These are phyloP conservation scores for Cyclanthera cordifolia DNA, from an alignment of 306 rosid species.

Conservation along the genomic window DNA sequence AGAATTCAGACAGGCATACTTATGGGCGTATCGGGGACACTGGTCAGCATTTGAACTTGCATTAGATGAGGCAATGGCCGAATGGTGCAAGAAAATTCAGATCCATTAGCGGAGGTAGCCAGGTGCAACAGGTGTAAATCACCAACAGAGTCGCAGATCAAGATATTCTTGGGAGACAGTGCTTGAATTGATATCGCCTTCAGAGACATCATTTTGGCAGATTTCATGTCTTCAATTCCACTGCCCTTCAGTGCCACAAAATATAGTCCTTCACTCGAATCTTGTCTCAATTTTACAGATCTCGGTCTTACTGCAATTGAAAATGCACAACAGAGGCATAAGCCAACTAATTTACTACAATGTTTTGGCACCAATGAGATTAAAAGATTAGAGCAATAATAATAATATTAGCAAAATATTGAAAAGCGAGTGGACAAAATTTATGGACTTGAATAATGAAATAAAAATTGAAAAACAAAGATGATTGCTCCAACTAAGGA, in stretches of 20 bases:
- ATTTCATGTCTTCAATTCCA: conserved; percentile 30
- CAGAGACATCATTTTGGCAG: conserved; percentile 23
- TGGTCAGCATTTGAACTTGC: conserved; percentile 54
- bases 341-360: background rate
- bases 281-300: conserved; percentile 36
- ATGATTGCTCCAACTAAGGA: conserved; percentile 12
- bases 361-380: conserved; percentile 9
- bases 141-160: conserved; percentile 72
- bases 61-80: conserved; percentile 44
- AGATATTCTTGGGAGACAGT: conserved; percentile 45
- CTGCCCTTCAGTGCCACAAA: conserved; percentile 49
- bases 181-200: conserved; percentile 70
- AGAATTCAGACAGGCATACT: conserved; percentile 35
- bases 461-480: conserved; percentile 4
- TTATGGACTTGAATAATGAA: background rate
- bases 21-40: conserved; percentile 47
- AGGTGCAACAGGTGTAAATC: conserved; percentile 50
- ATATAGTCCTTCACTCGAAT: conserved; percentile 38
- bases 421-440: background rate
- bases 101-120: conserved; percentile 41
- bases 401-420: background rate
- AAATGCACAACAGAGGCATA: conserved; percentile 22
- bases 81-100: conserved; percentile 33
- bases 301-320: conserved; percentile 50
- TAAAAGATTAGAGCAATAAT: background rate